Base-by-base conservation (phyloP, 352 stramenopile species). In the Phytophthora rubi region DNA sequence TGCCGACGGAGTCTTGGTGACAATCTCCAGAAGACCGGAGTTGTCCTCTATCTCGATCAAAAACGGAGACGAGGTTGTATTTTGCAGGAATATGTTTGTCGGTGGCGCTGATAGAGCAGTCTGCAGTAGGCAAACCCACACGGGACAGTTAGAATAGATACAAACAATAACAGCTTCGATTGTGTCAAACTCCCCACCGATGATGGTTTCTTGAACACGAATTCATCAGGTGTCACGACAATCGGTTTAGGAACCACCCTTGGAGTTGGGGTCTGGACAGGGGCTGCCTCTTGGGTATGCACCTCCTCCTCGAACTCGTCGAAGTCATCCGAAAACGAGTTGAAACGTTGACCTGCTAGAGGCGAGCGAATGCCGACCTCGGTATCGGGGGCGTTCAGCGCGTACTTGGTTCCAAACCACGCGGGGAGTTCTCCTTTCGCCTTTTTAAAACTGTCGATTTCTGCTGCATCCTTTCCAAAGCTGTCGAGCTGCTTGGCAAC, bases 61-160 rank as follows among this genome's bases (percentile, higher is more conserved):
- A 67, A 88, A 88, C 10, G 82, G 75, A 7, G 67, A 85, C 10
- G 75, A 18, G 2, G 86, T 89, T 32, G 75, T 88, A 69, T 95
- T 95, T 54, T 93, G 83, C 4, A 95, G 60, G 37, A 93, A 94
- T 16, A 95, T 79, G 57, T 94, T 95, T 7, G 80, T 86, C 0
- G 88, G 82, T 18, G 86, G 70, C 37, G 71, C 56, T 53, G 66
- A 26, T 13, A 62, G 23, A 49, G 59, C 32, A 49, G 26, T 72
- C 71, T 75, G 33, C 26, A 68, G 23, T 12, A 30, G 9, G 8
- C 1, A 60, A 10, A 57, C 1, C 45, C 16, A 28, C n/a, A 21
- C 8, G 4, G 10, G 45, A 10, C 16, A 52, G 45, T 23, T 28
- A 28, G 33, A 52, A 28, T 26, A 52, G 16, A n/a, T 52, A 10